Evolutionary conservation across 2,329 filamentous ascomycete species (phyloP).

Genomic region (Fusarium sp.): DNA sequence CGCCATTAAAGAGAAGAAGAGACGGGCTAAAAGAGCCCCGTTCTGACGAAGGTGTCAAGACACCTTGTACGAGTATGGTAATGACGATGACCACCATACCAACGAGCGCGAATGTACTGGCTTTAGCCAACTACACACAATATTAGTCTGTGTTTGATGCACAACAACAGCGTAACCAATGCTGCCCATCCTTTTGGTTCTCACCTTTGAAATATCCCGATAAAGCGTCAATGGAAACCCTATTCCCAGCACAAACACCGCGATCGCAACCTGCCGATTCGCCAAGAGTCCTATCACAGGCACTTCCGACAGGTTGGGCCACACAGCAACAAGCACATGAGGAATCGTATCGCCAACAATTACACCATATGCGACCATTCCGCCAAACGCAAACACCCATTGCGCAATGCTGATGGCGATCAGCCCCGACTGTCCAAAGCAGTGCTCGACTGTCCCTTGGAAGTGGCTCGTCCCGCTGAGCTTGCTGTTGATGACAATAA

Average conservation of each 20-base stretch:
- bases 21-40: constrained; percentile 78
- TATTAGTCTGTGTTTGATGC: constrained; percentile 26
- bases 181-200: constrained; percentile 33
- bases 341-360: constrained; percentile 98
- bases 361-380: constrained; percentile 98
- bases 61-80: constrained; percentile 87
- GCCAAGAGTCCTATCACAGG: constrained; percentile 86
- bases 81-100: constrained; percentile 93
- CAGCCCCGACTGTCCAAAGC: constrained; percentile 88
- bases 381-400: constrained; percentile 98
- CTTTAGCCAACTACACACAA: constrained; percentile 83
- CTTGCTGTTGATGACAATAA: constrained; percentile 98
- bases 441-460: constrained; percentile 95
- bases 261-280: constrained; percentile 85
- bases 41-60: constrained; percentile 77
- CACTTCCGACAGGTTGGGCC: constrained; percentile 78
- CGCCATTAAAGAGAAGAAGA: constrained; percentile 83
- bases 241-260: constrained; percentile 86
- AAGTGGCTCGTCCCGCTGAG: constrained; percentile 94
- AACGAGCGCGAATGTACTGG: constrained; percentile 90
- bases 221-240: constrained; percentile 95
- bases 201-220: constrained; percentile 94
- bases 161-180: background rate
- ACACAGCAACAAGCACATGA: constrained; percentile 85
- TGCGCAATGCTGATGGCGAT: constrained; percentile 92